A percentile compares a stretch with the other conserved stretches of the same genome.
Conservation (phyloP, 306 rosid species). For the Prunus davidiana region DNA sequence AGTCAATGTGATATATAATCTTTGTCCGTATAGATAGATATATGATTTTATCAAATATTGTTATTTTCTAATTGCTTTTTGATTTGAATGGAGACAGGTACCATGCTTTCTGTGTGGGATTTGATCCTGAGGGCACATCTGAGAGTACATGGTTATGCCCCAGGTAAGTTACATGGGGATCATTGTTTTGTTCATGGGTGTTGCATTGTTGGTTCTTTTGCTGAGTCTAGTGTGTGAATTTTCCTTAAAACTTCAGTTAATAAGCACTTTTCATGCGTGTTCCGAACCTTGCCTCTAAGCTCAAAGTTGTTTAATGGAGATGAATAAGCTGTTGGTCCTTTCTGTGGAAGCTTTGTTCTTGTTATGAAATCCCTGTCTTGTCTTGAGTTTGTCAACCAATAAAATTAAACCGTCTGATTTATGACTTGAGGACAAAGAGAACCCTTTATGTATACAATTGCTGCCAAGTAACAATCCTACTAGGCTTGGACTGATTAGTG, state of each 20-base stretch:
- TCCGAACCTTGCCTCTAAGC: slow-evolving; percentile 7
- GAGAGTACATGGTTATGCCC: slow-evolving; percentile 97
- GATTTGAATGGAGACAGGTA: slow-evolving; percentile 59
- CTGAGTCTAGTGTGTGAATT: not conserved
- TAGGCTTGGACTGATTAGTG: not conserved
- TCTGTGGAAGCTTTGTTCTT: not conserved
- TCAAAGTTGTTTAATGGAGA: not conserved
- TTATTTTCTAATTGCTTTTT: slow-evolving; percentile 18
- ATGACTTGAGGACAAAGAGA: not conserved
- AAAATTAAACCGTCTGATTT: not conserved
- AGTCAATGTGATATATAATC: slow-evolving; percentile 1
- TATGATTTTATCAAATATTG: not conserved
- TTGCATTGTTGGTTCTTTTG: slow-evolving; percentile 15
- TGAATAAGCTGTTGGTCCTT: not conserved
- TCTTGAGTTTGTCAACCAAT: slow-evolving; percentile 1
- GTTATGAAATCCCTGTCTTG: not conserved
- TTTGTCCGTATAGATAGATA: not conserved
- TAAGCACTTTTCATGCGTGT: slow-evolving; percentile 6
- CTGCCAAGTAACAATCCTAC: not conserved
- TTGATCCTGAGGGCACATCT: slow-evolving; percentile 76
- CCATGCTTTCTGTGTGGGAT: slow-evolving; percentile 97
- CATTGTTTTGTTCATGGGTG: slow-evolving; percentile 12
- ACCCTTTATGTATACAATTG: not conserved
- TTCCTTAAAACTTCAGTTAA: slow-evolving; percentile 1
- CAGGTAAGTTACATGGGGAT: slow-evolving; percentile 47